Evolutionary conservation across 345 rosid species (phyloP).

Genomic region (Eucalyptus victrix): DNA sequence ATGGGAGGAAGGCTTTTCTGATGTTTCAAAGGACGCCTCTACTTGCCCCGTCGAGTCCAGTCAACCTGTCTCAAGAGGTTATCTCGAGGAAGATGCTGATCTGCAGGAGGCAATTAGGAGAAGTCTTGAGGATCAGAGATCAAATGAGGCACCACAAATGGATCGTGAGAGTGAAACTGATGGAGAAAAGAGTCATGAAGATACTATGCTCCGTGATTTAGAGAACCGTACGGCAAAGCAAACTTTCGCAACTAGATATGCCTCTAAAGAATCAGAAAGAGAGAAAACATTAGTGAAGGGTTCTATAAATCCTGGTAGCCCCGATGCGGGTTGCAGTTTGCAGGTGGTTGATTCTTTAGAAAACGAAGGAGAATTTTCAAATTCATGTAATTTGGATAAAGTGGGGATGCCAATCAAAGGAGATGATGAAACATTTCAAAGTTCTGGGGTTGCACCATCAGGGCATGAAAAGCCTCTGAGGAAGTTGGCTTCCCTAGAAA

Average conservation of each 20-base stretch:
- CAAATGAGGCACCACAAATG: not conserved
- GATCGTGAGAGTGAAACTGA: not conserved
- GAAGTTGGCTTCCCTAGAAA: not conserved
- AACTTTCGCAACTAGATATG: not conserved
- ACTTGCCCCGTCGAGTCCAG: constrained; percentile 8
- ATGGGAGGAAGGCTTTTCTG: constrained; percentile 51
- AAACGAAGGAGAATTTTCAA: not conserved
- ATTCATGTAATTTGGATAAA: not conserved
- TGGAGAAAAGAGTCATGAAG: constrained; percentile 6
- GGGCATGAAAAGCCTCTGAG: not conserved
- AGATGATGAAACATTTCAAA: constrained; percentile 1
- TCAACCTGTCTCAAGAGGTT: constrained; percentile 39
- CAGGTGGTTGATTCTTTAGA: not conserved
- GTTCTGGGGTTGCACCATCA: not conserved
- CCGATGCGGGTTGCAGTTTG: not conserved
- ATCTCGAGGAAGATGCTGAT: constrained; percentile 70
- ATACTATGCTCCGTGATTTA: constrained; percentile 1
- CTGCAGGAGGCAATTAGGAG: constrained; percentile 82
- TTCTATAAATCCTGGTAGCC: constrained; percentile 6
- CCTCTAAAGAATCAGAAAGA: not conserved
- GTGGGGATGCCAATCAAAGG: not conserved
- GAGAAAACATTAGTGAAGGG: not conserved
- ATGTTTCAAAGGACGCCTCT: constrained; percentile 4
- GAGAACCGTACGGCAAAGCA: constrained; percentile 3
- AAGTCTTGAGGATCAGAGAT: constrained; percentile 51